Percentiles rank a stretch among this genome's conserved stretches.
Evolutionary conservation across 1,139 yeast genomes (phyloP).

Genomic region (Magnusiomyces clavatus): DNA sequence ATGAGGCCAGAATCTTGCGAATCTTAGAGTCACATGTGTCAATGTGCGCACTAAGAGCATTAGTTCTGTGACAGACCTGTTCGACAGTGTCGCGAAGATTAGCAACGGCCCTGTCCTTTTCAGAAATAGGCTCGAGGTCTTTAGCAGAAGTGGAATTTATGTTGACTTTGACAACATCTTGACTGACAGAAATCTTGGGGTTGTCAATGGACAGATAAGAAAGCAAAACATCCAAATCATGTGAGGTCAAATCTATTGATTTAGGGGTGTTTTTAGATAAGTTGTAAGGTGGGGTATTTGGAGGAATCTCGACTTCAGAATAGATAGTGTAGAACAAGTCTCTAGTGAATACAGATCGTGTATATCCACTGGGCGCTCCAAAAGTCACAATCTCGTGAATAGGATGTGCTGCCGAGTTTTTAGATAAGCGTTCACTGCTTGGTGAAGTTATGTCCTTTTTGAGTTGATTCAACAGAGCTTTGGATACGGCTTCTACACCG

Average conservation of each 20-base stretch:
- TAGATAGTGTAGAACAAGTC: slow-evolving; percentile 17
- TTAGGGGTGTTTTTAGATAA: background rate
- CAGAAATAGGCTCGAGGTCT: slow-evolving; percentile 19
- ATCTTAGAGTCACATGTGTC: slow-evolving; percentile 21
- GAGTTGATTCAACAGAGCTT: slow-evolving; percentile 15
- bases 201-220: slow-evolving; percentile 25
- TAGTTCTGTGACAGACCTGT: slow-evolving; percentile 24
- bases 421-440: background rate
- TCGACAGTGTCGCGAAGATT: slow-evolving; percentile 24
- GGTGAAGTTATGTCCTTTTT: slow-evolving; percentile 1
- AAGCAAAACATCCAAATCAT: slow-evolving; percentile 26
- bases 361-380: slow-evolving; percentile 18
- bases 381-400: slow-evolving; percentile 9
- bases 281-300: slow-evolving; percentile 1
- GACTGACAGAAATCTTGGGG: slow-evolving; percentile 17
- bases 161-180: slow-evolving; percentile 20
- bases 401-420: background rate
- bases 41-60: slow-evolving; percentile 22
- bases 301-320: slow-evolving; percentile 1
- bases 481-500: slow-evolving; percentile 19
- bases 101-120: slow-evolving; percentile 29
- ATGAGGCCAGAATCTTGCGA: slow-evolving; percentile 20
- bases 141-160: slow-evolving; percentile 5
- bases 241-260: slow-evolving; percentile 3
- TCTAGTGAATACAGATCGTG: slow-evolving; percentile 22